Evolutionary conservation across 2,329 filamentous ascomycete species (phyloP).

Genomic region (Gaeumannomyces tritici): DNA sequence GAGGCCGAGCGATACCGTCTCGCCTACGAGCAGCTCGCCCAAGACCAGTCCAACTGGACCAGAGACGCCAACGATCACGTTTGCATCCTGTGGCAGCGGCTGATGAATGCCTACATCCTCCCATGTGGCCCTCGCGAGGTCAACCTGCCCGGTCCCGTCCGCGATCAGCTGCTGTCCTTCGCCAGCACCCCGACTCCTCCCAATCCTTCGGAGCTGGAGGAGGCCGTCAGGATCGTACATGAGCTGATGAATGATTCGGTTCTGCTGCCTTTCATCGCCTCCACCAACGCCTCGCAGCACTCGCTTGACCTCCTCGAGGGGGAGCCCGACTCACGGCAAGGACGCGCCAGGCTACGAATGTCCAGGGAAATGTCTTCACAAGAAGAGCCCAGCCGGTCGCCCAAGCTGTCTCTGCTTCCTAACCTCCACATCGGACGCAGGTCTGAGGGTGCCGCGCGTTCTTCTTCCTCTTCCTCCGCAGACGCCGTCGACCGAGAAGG

Average conservation of each 20-base stretch:
- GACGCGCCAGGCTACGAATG: slow-evolving; percentile 28
- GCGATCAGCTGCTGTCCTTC: slow-evolving; percentile 66
- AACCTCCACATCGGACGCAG: slow-evolving; percentile 28
- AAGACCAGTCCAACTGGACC: slow-evolving; percentile 29
- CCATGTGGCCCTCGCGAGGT: slow-evolving; percentile 80
- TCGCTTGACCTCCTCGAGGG: slow-evolving; percentile 21
- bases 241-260: slow-evolving; percentile 98
- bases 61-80: slow-evolving; percentile 52
- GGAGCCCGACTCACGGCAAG: slow-evolving; percentile 22
- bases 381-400: slow-evolving; percentile 32
- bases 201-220: slow-evolving; percentile 64
- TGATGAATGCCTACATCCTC: slow-evolving; percentile 83
- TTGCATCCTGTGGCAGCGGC: slow-evolving; percentile 73
- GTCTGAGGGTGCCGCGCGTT: slow-evolving; percentile 25
- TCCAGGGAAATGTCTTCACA: slow-evolving; percentile 21
- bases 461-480: slow-evolving; percentile 33
- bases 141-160: slow-evolving; percentile 79
- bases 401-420: slow-evolving; percentile 31
- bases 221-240: slow-evolving; percentile 79
- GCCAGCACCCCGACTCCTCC: slow-evolving; percentile 52
- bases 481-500: slow-evolving; percentile 31
- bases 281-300: slow-evolving; percentile 26
- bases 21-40: slow-evolving; percentile 36
- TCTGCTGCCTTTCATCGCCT: slow-evolving; percentile 81
- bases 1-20: slow-evolving; percentile 78